phyloP scores from a whole-genome alignment of 805 yeast genomes.

The Teunomyces lycoperdinae region DNA sequence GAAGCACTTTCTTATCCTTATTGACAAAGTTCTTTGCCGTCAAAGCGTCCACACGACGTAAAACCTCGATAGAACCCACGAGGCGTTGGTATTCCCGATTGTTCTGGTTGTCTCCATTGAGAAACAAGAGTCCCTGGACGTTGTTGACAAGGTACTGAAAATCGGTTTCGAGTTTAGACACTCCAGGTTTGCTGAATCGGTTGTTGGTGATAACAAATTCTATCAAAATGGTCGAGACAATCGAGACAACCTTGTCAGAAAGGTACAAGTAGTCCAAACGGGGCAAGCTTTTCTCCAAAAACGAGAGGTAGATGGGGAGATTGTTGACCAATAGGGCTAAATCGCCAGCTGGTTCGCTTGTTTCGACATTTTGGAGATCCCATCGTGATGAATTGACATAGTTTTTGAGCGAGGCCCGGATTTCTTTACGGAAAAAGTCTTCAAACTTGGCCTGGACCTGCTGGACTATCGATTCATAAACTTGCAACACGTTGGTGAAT shows the following conservation, averaged over 20 bases:
- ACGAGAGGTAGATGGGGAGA: constrained; percentile 25
- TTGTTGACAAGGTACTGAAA: constrained; percentile 18
- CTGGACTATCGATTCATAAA: constrained; percentile 20
- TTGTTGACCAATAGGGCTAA: constrained; percentile 20
- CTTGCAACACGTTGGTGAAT: constrained; percentile 24
- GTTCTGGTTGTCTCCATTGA: constrained; percentile 8
- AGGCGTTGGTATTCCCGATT: constrained; percentile 16
- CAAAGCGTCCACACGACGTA: constrained; percentile 21
- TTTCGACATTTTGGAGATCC: constrained; percentile 17
- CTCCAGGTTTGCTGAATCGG: constrained; percentile 31
- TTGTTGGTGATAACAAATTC: constrained; percentile 42
- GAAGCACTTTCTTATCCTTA: constrained; percentile 8
- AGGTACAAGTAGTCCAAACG: constrained; percentile 30
- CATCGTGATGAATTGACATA: constrained; percentile 38
- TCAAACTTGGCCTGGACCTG: constrained; percentile 21
- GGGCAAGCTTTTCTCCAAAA: constrained; percentile 21
- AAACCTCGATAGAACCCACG: constrained; percentile 26
- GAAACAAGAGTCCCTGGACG: constrained; percentile 18
- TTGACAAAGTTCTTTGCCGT: constrained; percentile 18
- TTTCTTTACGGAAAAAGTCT: constrained; percentile 32
- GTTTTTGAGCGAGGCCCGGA: constrained; percentile 28
- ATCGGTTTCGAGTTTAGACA: constrained; percentile 31
- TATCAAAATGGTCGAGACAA: constrained; percentile 24
- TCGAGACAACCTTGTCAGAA: constrained; percentile 24
- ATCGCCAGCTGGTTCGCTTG: constrained; percentile 16